These are phyloP conservation scores for Candida namnaoensis DNA, from an alignment of 805 yeast species.

Conservation along the genomic window DNA sequence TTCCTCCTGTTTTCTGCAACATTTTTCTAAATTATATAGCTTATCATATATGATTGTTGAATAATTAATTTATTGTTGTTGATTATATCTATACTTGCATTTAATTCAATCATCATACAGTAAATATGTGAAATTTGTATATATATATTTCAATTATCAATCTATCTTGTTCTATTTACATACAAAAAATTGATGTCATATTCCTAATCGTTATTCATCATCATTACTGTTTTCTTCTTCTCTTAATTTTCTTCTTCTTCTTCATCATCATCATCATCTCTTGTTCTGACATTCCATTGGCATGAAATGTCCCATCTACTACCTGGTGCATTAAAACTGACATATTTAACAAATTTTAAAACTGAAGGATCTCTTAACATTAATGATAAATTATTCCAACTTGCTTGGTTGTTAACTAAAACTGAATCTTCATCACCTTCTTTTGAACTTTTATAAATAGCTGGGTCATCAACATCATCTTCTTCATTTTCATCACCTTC, in stretches of 20 bases:
- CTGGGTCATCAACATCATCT: constrained; percentile 58
- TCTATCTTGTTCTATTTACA: too few relatives aligned
- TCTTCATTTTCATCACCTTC: constrained; percentile 35
- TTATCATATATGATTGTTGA: too few relatives aligned
- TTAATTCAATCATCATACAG: too few relatives aligned
- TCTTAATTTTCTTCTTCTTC: constrained; percentile 15
- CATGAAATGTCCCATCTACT: constrained; percentile 86
- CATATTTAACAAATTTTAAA: constrained; percentile 88
- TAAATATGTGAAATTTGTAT: too few relatives aligned
- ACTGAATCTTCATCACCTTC: constrained; percentile 69
- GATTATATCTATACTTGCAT: too few relatives aligned
- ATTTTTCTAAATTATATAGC: too few relatives aligned
- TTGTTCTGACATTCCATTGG: constrained; percentile 65
- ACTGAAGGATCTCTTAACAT: constrained; percentile 80
- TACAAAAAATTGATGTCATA: too few relatives aligned
- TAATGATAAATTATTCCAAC: constrained; percentile 72
- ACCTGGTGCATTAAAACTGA: constrained; percentile 80
- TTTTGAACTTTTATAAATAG: constrained; percentile 54
- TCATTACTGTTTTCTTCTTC: not conserved
- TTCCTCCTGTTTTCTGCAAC: too few relatives aligned
- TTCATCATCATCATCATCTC: constrained; percentile 32
- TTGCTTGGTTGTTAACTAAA: constrained; percentile 68
- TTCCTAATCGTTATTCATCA: too few relatives aligned
- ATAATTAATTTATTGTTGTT: too few relatives aligned
- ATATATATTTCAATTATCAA: too few relatives aligned